Evolutionary conservation across 108 stramenopile species (phyloP).

Genomic region (Parietichytrium sp.): DNA sequence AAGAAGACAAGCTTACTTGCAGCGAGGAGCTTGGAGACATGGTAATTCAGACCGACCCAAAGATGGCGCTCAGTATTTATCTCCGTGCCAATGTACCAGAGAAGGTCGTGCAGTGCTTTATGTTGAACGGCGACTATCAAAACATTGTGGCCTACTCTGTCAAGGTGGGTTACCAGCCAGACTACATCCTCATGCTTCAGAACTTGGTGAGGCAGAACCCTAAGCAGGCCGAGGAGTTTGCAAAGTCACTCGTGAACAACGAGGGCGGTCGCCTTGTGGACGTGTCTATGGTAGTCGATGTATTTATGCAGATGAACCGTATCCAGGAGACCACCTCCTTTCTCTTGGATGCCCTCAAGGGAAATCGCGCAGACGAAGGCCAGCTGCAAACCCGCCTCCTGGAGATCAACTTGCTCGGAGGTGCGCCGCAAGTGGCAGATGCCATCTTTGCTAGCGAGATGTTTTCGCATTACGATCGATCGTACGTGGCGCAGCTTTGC

Average conservation of each 20-base stretch:
- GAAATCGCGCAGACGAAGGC: slow-evolving; percentile 95
- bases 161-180: slow-evolving; percentile 89
- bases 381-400: slow-evolving; percentile 98
- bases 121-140: slow-evolving; percentile 95
- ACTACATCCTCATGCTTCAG: slow-evolving; percentile 93
- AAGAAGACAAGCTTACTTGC: slow-evolving; percentile 89
- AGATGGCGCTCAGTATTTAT: slow-evolving; percentile 96
- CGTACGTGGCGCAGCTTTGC: slow-evolving; percentile 94
- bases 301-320: slow-evolving; percentile 91
- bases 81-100: slow-evolving; percentile 87
- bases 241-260: slow-evolving; percentile 87
- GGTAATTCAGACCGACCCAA: slow-evolving; percentile 82
- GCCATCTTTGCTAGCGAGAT: slow-evolving; percentile 98
- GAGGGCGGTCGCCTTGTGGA: slow-evolving; percentile 90
- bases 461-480: slow-evolving; percentile 93
- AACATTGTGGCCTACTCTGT: slow-evolving; percentile 97
- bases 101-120: slow-evolving; percentile 98
- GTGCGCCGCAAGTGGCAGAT: slow-evolving; percentile 97
- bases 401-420: slow-evolving; percentile 99
- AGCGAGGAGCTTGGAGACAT: slow-evolving; percentile 97
- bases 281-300: slow-evolving; percentile 92
- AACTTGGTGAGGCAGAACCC: slow-evolving; percentile 95
- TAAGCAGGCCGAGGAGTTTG: slow-evolving; percentile 93
- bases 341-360: slow-evolving; percentile 94
- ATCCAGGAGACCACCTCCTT: slow-evolving; percentile 97